A percentile compares a stretch with the other conserved stretches of the same genome.
Conservation (phyloP, 2,329 filamentous ascomycete genomes). For the Calonectria pteridis region DNA sequence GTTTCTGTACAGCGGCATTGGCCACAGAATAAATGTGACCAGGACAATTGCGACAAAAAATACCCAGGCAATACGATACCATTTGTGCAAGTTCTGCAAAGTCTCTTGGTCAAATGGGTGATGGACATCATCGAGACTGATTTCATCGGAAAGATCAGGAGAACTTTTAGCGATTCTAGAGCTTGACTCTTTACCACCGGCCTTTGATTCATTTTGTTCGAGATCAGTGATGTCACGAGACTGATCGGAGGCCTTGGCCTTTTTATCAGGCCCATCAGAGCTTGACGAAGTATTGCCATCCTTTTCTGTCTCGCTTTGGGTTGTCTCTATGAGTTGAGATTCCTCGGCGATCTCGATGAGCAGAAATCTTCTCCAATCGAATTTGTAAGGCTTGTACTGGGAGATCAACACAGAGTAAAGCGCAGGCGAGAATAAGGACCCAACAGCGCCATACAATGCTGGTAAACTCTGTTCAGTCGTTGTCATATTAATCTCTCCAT, state of each 20-base stretch:
- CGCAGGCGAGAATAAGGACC: background rate
- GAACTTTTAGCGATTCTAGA: background rate
- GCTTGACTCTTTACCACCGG: background rate
- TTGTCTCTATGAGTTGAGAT: background rate
- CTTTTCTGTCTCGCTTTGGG: background rate
- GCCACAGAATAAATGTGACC: constrained; percentile 21
- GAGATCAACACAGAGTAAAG: background rate
- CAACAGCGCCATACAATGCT: background rate
- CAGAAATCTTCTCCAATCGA: background rate
- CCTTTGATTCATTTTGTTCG: background rate
- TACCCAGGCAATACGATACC: constrained; percentile 17
- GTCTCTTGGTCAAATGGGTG: constrained; percentile 6
- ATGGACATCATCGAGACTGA: background rate
- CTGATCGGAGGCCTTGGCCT: background rate
- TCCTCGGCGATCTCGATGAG: background rate
- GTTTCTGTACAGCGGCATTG: constrained; percentile 18
- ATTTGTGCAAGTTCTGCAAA: background rate
- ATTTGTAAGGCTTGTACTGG: background rate
- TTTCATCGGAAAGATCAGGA: background rate
- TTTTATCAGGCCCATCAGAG: background rate
- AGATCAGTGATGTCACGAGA: background rate
- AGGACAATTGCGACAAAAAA: constrained; percentile 16
- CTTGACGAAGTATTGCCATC: background rate
- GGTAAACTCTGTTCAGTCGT: background rate
- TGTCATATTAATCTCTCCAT: background rate